Evolutionary conservation across 805 yeast species (phyloP).

Genomic region (Metschnikowia similis): DNA sequence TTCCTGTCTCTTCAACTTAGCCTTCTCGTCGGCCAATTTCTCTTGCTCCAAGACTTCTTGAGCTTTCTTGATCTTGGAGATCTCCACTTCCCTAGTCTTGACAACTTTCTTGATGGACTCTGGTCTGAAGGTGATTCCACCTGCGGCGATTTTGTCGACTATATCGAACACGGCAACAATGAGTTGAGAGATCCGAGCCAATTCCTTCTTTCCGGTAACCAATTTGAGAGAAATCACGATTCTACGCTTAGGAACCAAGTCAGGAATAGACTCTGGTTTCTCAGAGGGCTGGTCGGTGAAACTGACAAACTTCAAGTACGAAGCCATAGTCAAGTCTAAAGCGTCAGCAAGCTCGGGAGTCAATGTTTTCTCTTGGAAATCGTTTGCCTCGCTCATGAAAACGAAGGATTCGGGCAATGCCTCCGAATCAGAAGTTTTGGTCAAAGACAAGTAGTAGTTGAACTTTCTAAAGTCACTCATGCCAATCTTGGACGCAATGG

Average conservation of each 20-base stretch:
- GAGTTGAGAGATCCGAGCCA: conserved; percentile 45
- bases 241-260: conserved; percentile 50
- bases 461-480: conserved; percentile 75
- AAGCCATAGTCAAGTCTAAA: conserved; percentile 43
- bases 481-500: conserved; percentile 76
- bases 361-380: conserved; percentile 64
- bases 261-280: conserved; percentile 60
- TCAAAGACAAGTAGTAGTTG: conserved; percentile 78
- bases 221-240: conserved; percentile 52
- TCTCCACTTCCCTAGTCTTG: conserved; percentile 73
- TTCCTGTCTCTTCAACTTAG: conserved; percentile 62
- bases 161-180: conserved; percentile 54
- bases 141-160: conserved; percentile 54
- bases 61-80: conserved; percentile 63
- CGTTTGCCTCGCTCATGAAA: conserved; percentile 85
- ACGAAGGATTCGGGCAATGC: conserved; percentile 72
- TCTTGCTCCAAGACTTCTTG: conserved; percentile 65
- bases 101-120: conserved; percentile 75
- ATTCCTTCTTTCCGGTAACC: conserved; percentile 47
- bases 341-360: conserved; percentile 39
- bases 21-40: conserved; percentile 62
- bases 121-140: conserved; percentile 53
- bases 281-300: conserved; percentile 80
- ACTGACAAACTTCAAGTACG: conserved; percentile 61
- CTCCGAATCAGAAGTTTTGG: conserved; percentile 72